Conservation (phyloP, 2,329 filamentous ascomycete species). For the Xylaria sp. region DNA sequence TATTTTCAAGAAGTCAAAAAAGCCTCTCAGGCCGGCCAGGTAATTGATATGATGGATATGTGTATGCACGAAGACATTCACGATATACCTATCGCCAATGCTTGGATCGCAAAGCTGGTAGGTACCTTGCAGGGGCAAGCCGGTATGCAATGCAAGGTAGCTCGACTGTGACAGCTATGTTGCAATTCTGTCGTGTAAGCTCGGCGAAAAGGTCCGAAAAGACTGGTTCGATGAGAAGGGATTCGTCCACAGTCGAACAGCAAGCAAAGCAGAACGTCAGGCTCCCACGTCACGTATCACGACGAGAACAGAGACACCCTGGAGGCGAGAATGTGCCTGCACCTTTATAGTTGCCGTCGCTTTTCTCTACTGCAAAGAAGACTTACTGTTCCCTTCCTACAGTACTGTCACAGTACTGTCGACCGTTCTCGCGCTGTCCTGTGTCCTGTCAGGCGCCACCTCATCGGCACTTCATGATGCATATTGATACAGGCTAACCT, state of each 20-base stretch:
- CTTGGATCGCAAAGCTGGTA: not conserved
- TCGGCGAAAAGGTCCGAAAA: not conserved
- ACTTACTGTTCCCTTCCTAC: conserved; percentile 5
- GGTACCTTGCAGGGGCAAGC: conserved; percentile 20
- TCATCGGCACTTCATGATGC: conserved; percentile 24
- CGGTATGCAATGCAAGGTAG: conserved; percentile 4
- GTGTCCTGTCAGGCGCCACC: conserved; percentile 9
- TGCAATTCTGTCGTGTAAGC: not conserved
- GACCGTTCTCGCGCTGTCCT: not conserved
- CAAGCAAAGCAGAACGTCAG: not conserved
- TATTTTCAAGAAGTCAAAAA: not conserved
- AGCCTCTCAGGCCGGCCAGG: not conserved
- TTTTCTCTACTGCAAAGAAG: not conserved
- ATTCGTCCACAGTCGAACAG: conserved; percentile 3
- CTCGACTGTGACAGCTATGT: not conserved
- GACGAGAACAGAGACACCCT: not conserved
- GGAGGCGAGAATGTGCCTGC: not conserved
- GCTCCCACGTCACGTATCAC: not conserved
- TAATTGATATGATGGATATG: conserved; percentile 1
- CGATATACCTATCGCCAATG: not conserved
- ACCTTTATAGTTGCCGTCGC: conserved; percentile 21
- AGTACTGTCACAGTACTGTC: not conserved
- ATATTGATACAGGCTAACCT: conserved; percentile 35
- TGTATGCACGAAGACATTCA: conserved; percentile 7
- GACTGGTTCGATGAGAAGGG: not conserved